Percentiles rank a stretch among this genome's conserved stretches.
Evolutionary conservation across 2,329 filamentous ascomycete genomes (phyloP).

Genomic region (Bipolaris zeicola): DNA sequence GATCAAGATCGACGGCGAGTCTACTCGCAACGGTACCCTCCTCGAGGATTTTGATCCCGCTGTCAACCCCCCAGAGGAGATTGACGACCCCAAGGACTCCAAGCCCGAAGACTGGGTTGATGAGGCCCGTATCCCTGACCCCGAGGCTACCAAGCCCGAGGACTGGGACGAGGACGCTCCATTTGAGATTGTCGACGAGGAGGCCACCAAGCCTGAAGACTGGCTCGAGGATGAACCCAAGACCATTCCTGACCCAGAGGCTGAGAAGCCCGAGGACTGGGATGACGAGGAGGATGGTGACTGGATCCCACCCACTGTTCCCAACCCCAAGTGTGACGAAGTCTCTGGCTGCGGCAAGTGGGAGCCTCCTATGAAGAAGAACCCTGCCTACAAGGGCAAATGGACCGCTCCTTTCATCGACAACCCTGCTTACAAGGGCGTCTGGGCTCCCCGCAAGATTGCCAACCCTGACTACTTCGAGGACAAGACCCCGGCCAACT

Average conservation of each 20-base stretch:
- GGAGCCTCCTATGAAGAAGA: slow-evolving; percentile 89
- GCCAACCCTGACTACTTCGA: slow-evolving; percentile 95
- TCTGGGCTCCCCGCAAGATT: slow-evolving; percentile 94
- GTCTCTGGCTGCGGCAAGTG: slow-evolving; percentile 92
- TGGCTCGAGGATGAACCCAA: slow-evolving; percentile 91
- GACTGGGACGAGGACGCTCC: slow-evolving; percentile 99
- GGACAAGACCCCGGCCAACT: slow-evolving; percentile 95
- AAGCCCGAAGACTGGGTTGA: slow-evolving; percentile 98
- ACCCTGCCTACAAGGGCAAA: slow-evolving; percentile 98
- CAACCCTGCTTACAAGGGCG: slow-evolving; percentile 97
- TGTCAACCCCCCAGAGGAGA: slow-evolving; percentile 95
- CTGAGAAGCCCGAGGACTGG: slow-evolving; percentile 98
- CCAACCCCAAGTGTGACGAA: slow-evolving; percentile 96
- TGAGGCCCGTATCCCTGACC: slow-evolving; percentile 86
- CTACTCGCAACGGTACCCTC: slow-evolving; percentile 85
- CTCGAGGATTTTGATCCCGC: slow-evolving; percentile 90
- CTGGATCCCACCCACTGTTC: slow-evolving; percentile 86
- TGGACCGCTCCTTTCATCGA: slow-evolving; percentile 92
- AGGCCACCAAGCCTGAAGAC: slow-evolving; percentile 88
- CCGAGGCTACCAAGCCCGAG: slow-evolving; percentile 92
- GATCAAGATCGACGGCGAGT: slow-evolving; percentile 89
- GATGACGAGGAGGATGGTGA: slow-evolving; percentile 99
- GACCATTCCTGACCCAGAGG: slow-evolving; percentile 87
- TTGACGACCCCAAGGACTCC: slow-evolving; percentile 89
- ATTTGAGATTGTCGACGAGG: slow-evolving; percentile 93